A percentile compares a stretch with the other conserved stretches of the same genome.
These are phyloP conservation scores for Kwoniella shivajii DNA, from an alignment of 1,284 basidiomycete species.

Conservation along the genomic window DNA sequence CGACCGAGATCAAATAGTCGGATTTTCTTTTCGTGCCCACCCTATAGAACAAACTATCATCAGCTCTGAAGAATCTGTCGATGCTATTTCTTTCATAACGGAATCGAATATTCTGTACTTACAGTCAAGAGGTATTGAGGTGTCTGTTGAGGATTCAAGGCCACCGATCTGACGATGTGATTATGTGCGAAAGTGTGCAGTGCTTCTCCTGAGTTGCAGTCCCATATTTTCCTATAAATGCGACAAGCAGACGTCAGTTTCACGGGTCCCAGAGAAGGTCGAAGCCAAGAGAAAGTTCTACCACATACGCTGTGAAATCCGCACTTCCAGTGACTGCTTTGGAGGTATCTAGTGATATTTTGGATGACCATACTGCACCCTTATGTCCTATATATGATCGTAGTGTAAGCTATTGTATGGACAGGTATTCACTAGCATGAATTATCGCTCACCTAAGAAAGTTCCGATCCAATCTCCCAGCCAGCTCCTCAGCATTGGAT, in stretches of 20 bases:
- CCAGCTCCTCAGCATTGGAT: slow-evolving; percentile 94
- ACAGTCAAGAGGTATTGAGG: slow-evolving; percentile 55
- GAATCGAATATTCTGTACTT: slow-evolving; percentile 14
- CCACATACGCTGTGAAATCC: slow-evolving; percentile 90
- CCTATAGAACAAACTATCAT: slow-evolving; percentile 59
- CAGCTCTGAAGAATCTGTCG: neutral
- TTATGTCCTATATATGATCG: slow-evolving; percentile 70
- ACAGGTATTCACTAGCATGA: neutral
- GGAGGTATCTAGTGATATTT: slow-evolving; percentile 82
- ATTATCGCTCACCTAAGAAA: slow-evolving; percentile 66
- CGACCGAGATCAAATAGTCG: slow-evolving; percentile 86
- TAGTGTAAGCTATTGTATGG: neutral
- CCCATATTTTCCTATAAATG: slow-evolving; percentile 85
- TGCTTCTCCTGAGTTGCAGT: slow-evolving; percentile 82
- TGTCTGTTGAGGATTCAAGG: slow-evolving; percentile 59
- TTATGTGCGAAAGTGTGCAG: slow-evolving; percentile 95
- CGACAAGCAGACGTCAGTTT: neutral
- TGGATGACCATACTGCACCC: slow-evolving; percentile 96
- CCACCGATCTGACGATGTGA: slow-evolving; percentile 95
- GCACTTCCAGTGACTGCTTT: slow-evolving; percentile 91
- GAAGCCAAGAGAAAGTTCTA: neutral
- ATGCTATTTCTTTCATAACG: neutral
- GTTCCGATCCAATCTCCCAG: slow-evolving; percentile 99
- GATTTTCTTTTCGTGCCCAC: slow-evolving; percentile 97
- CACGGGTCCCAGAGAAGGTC: neutral